phyloP scores from a whole-genome alignment of 495 filamentous ascomycete genomes.

The Tirmania nivea region DNA sequence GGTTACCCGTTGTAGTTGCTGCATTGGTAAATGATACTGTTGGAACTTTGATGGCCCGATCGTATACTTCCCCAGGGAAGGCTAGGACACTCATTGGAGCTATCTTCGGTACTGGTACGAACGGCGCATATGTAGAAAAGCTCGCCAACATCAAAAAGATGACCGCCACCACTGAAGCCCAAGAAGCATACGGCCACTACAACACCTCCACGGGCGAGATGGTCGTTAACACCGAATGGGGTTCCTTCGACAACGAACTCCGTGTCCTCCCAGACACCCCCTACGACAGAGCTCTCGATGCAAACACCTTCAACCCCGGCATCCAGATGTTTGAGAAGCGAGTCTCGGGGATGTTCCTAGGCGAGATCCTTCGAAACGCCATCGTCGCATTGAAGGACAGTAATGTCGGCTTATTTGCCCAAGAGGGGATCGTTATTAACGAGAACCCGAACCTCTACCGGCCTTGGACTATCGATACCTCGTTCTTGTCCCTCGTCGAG shows the following conservation, averaged over 20 bases:
- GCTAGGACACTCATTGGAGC: conserved; percentile 70
- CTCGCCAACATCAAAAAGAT: conserved; percentile 45
- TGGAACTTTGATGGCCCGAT: conserved; percentile 90
- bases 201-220: conserved; percentile 74
- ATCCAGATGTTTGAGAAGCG: conserved; percentile 99
- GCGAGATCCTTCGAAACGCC: conserved; percentile 70
- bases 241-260: conserved; percentile 87
- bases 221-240: conserved; percentile 98
- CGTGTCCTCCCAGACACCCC: conserved; percentile 64
- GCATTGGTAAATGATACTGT: conserved; percentile 96
- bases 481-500: conserved; percentile 59
- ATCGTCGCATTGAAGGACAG: conserved; percentile 33
- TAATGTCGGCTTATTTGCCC: conserved; percentile 8
- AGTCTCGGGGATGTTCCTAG: conserved; percentile 93
- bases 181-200: conserved; percentile 31
- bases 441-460: conserved; percentile 29
- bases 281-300: conserved; percentile 63
- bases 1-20: conserved; percentile 75
- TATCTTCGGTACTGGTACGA: conserved; percentile 88
- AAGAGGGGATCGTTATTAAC: not conserved
- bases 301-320: conserved; percentile 69
- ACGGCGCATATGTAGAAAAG: conserved; percentile 80
- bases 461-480: conserved; percentile 78
- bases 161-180: conserved; percentile 16
- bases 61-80: conserved; percentile 80